These are phyloP conservation scores for Logfia minima DNA, from an alignment of 129 eudicot genomes.

Conservation along the genomic window DNA sequence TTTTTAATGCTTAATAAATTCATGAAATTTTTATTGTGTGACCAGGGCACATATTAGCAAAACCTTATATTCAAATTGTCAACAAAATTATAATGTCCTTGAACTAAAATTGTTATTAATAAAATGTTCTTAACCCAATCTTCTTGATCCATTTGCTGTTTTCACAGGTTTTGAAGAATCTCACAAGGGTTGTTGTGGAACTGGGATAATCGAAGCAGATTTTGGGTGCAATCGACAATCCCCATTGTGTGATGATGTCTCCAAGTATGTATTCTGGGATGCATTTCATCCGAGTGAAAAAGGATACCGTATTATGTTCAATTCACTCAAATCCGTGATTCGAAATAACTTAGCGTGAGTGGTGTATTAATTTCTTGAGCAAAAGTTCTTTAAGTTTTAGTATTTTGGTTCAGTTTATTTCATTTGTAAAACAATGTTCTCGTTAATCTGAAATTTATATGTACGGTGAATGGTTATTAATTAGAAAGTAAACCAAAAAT, in stretches of 20 bases:
- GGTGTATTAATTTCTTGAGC: not conserved
- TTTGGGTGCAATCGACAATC: constrained; percentile 51
- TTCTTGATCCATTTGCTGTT: not conserved
- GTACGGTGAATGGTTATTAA: not conserved
- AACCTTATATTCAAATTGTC: too few relatives aligned
- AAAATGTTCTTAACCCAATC: not conserved
- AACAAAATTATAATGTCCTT: too few relatives aligned
- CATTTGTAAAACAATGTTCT: not conserved
- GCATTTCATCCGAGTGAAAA: constrained; percentile 57
- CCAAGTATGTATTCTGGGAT: constrained; percentile 59
- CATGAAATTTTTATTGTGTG: too few relatives aligned
- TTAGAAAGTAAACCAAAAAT: not conserved
- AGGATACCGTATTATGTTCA: constrained; percentile 39
- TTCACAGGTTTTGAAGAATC: constrained; percentile 42
- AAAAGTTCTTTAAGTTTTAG: not conserved
- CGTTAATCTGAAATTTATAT: not conserved
- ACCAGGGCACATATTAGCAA: too few relatives aligned
- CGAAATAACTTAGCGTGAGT: constrained; percentile 25
- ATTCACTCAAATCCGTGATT: constrained; percentile 37
- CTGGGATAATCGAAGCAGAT: constrained; percentile 62
- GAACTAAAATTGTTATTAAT: too few relatives aligned
- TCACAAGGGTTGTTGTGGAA: constrained; percentile 75
- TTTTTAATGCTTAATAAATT: too few relatives aligned
- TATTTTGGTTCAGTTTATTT: not conserved
- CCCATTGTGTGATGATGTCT: constrained; percentile 49